These are phyloP conservation scores for Wickerhamomyces xylosicus DNA, from an alignment of 805 yeast genomes.

Conservation along the genomic window DNA sequence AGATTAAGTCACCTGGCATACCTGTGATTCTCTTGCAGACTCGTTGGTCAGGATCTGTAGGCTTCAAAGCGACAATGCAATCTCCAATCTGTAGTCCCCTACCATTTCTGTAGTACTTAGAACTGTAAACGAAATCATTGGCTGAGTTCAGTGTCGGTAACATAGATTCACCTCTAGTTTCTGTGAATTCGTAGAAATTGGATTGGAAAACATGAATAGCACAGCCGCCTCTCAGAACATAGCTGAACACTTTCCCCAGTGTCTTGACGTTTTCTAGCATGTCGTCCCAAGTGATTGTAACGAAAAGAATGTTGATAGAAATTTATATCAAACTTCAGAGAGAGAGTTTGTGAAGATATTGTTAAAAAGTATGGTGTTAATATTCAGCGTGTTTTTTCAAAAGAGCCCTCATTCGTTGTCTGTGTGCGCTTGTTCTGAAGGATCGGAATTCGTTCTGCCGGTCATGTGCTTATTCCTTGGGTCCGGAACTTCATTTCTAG, in stretches of 20 bases:
- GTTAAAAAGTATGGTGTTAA: background rate
- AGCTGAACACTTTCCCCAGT: constrained; percentile 15
- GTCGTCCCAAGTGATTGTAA: no score
- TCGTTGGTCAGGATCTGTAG: constrained; percentile 75
- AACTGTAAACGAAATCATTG: constrained; percentile 72
- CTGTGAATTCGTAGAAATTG: constrained; percentile 63
- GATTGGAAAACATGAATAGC: constrained; percentile 56
- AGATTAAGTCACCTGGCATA: constrained; percentile 85
- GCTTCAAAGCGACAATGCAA: constrained; percentile 78
- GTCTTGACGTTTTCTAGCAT: constrained; percentile 12
- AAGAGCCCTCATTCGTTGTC: no score
- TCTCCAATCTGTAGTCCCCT: constrained; percentile 71
- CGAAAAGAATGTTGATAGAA: no score
- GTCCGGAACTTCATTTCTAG: no score
- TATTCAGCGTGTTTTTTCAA: background rate
- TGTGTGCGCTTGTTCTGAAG: no score
- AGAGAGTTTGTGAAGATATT: background rate
- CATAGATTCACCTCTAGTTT: constrained; percentile 92
- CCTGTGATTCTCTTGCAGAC: constrained; percentile 94
- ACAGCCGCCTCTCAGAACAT: constrained; percentile 43
- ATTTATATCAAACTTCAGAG: no score
- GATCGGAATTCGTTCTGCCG: no score
- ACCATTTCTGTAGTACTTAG: constrained; percentile 56
- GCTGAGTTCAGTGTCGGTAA: constrained; percentile 72
- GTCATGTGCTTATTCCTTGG: no score